These are phyloP conservation scores for Metroxylon sagu DNA, from an alignment of 176 grass and related monocot genomes.

Conservation along the genomic window DNA sequence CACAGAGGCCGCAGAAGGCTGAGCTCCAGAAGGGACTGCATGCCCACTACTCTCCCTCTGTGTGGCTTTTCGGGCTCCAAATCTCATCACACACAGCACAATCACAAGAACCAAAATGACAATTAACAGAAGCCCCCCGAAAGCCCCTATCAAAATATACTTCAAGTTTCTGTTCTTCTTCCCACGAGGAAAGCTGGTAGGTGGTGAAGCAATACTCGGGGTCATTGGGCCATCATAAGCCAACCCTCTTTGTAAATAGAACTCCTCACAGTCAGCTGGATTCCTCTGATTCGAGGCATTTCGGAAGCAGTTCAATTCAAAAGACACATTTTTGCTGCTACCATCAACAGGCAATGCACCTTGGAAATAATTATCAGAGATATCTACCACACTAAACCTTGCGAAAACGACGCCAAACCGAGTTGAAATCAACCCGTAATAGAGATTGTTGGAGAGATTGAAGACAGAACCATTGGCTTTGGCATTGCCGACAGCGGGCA, in stretches of 20 bases:
- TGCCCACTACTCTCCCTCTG: slow-evolving; percentile 19
- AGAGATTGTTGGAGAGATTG: slow-evolving; percentile 74
- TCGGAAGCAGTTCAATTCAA: slow-evolving; percentile 54
- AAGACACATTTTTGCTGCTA: slow-evolving; percentile 27
- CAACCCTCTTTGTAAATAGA: slow-evolving; percentile 45
- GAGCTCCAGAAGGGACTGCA: slow-evolving; percentile 16
- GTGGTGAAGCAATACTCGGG: slow-evolving; percentile 8
- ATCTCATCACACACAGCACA: slow-evolving; percentile 32
- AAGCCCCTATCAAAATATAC: slow-evolving; percentile 78
- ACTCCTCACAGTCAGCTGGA: slow-evolving; percentile 37
- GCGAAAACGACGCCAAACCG: slow-evolving; percentile 41
- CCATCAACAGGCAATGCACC: slow-evolving; percentile 26
- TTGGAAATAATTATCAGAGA: slow-evolving; percentile 81
- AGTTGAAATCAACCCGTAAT: slow-evolving; percentile 40
- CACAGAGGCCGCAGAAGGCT: slow-evolving; percentile 24
- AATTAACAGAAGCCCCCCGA: slow-evolving; percentile 46
- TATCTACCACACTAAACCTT: slow-evolving; percentile 25
- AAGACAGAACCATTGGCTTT: slow-evolving; percentile 15
- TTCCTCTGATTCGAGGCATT: slow-evolving; percentile 44
- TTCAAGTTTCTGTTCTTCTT: slow-evolving; percentile 47
- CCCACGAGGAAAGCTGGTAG: slow-evolving; percentile 14
- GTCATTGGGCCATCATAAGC: slow-evolving; percentile 26
- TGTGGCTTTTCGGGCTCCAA: background rate
- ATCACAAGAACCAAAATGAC: slow-evolving; percentile 22
- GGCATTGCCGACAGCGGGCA: slow-evolving; percentile 20